phyloP scores from a whole-genome alignment of 2,329 filamentous ascomycete species.

The Talaromyces funiculosus region DNA sequence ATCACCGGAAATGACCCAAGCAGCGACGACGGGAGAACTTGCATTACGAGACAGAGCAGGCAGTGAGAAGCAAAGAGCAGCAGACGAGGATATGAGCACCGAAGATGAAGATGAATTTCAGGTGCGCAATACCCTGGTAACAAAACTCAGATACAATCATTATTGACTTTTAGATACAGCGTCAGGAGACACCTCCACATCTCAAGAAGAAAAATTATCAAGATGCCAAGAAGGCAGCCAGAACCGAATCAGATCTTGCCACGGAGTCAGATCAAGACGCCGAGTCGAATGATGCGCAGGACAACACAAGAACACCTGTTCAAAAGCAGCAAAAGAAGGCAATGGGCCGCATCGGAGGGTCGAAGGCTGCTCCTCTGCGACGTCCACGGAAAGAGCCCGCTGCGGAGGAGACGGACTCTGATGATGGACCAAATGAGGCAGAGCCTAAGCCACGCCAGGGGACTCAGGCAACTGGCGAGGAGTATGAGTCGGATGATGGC shows the following conservation, averaged over 20 bases:
- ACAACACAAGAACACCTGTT: not conserved
- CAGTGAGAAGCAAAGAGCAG: not conserved
- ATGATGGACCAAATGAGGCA: not conserved
- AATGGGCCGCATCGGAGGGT: conserved; percentile 17
- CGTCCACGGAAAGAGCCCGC: not conserved
- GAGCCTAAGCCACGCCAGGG: not conserved
- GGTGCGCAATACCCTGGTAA: conserved; percentile 21
- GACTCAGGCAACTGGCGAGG: not conserved
- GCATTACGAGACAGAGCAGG: not conserved
- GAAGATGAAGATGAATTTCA: conserved; percentile 34
- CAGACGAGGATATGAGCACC: conserved; percentile 18
- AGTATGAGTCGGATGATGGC: not conserved
- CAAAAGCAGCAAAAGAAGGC: conserved; percentile 13
- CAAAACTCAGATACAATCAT: not conserved
- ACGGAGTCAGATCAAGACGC: conserved; percentile 8
- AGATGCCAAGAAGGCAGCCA: not conserved
- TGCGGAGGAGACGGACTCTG: conserved; percentile 14
- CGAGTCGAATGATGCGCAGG: not conserved
- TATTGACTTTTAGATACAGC: conserved; percentile 21
- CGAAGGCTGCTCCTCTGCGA: not conserved
- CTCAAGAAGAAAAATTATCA: conserved; percentile 18
- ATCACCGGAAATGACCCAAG: not conserved
- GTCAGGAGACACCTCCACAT: conserved; percentile 32
- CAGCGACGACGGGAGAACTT: not conserved
- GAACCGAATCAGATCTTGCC: not conserved